Conservation (phyloP, 139 green algal genomes). For the Dunaliella sp. region DNA sequence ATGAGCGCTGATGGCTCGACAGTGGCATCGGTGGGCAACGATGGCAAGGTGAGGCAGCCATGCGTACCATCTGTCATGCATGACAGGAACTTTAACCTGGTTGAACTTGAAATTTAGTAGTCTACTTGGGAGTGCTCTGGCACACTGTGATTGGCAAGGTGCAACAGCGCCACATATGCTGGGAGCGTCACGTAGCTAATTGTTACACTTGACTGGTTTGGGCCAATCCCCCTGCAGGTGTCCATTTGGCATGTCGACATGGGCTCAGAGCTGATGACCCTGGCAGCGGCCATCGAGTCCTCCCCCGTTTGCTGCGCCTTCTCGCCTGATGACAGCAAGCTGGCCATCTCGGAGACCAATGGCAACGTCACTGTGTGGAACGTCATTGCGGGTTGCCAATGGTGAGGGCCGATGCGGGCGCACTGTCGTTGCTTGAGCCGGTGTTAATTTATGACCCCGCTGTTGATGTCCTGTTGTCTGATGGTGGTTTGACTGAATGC, state of each 20-base stretch:
- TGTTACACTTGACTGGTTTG: no score
- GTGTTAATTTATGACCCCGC: no score
- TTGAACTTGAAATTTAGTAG: no score
- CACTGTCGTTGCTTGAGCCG: background rate
- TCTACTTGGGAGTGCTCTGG: no score
- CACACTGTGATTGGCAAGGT: no score
- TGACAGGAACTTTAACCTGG: no score
- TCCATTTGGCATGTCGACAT: constrained; percentile 50
- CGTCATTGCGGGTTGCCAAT: constrained; percentile 41
- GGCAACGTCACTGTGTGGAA: constrained; percentile 53
- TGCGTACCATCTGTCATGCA: no score
- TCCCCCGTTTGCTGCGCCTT: constrained; percentile 45
- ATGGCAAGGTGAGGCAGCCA: constrained; percentile 37
- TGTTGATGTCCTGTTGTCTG: no score
- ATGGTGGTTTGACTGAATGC: no score
- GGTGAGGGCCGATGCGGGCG: constrained; percentile 40
- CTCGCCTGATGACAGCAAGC: constrained; percentile 45
- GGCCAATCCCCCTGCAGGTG: constrained; percentile 27
- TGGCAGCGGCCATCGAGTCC: constrained; percentile 43
- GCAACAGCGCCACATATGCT: no score
- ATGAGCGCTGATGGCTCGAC: constrained; percentile 43
- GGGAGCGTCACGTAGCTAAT: no score
- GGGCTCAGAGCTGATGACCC: constrained; percentile 43
- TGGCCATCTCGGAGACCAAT: constrained; percentile 45
- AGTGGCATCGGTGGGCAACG: constrained; percentile 39